Evolutionary conservation across 2,329 filamentous ascomycete genomes (phyloP).

Genomic region (Sclerotinia trifoliorum): DNA sequence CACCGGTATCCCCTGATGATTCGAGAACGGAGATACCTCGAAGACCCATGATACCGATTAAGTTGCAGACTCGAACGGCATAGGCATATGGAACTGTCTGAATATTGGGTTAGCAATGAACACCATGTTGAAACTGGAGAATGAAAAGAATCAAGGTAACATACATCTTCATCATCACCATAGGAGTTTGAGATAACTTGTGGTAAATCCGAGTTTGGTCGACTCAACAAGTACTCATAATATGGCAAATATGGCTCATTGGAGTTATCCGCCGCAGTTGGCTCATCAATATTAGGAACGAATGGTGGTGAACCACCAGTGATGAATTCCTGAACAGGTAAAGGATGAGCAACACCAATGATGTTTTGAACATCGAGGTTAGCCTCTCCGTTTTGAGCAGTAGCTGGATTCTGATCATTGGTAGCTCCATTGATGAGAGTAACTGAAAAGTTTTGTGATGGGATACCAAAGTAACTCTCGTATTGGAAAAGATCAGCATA

Average conservation of each 20-base stretch:
- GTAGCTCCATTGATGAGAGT: slow-evolving; percentile 44
- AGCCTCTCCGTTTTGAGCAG: slow-evolving; percentile 27
- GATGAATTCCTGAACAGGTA: slow-evolving; percentile 53
- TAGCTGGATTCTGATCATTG: slow-evolving; percentile 42
- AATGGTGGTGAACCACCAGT: slow-evolving; percentile 57
- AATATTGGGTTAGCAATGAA: not conserved
- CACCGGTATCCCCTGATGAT: slow-evolving; percentile 53
- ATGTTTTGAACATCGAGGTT: slow-evolving; percentile 53
- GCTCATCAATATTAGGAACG: slow-evolving; percentile 44
- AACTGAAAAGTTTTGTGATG: slow-evolving; percentile 47
- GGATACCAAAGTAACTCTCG: slow-evolving; percentile 43
- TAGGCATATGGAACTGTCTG: slow-evolving; percentile 53
- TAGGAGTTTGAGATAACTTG: slow-evolving; percentile 59
- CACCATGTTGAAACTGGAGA: not conserved
- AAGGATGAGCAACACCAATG: slow-evolving; percentile 52
- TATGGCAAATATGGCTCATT: slow-evolving; percentile 61
- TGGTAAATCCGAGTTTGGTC: slow-evolving; percentile 46
- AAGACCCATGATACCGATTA: slow-evolving; percentile 53
- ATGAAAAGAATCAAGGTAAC: not conserved
- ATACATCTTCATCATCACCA: slow-evolving; percentile 52
- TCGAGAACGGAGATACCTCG: slow-evolving; percentile 54
- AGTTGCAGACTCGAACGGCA: slow-evolving; percentile 52
- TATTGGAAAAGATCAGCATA: slow-evolving; percentile 46
- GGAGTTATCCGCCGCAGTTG: slow-evolving; percentile 35
- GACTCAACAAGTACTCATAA: slow-evolving; percentile 51